Base-by-base conservation (phyloP, 768 basidiomycete genomes). In the Lentinula edodes region DNA sequence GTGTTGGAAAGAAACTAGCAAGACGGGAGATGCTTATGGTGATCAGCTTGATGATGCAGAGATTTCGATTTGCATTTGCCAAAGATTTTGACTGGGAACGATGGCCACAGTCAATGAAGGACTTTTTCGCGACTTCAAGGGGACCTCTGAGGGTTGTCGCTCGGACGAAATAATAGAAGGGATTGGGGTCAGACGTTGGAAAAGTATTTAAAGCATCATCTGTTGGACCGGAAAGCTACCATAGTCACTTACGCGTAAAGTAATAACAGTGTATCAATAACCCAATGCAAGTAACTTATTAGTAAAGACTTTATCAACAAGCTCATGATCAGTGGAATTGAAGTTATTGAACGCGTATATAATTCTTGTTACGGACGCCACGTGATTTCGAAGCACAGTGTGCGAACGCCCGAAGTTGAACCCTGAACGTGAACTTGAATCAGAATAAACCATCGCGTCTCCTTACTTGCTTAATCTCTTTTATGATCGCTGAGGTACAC, bases 21-120 rank as follows among this genome's bases (percentile, higher is more conserved):
- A 66, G 75, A 60, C 73, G 72, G 54, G 76, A 80, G 66, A 74
- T 78, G 70, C 72, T 76, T 32, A 73, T 69, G 23, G 72, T 74
- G 6, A 63, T 73, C 7, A 76, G 74, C 57, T 62, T 66, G 62
- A 66, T 79, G 67, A 66, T 79, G 64, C 74, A 72, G 46, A 71
- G 66, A 23, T 69, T 79, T 60, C 67, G 77, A 36, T 68, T 80
- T 54, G 66, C 67, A 32, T 75, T 78, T 58, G 74, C 70, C 23
- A 20, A 52, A 67, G 46, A 48, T 4, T 57, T 62, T 36, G 56
- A 58, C 32, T 38, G 18, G 61, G 53, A 57, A 42, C 57, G 20
- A 28, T 62, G 61, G 61, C 51, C 56, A 42, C 56, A 62, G 23
- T 45, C 45, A 3, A 43, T 62, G 55, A 41, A 38, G 3, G 61